A percentile compares a stretch with the other conserved stretches of the same genome.
These are phyloP conservation scores for Helicosporidium sp. DNA, from an alignment of 139 green algal genomes.

Conservation along the genomic window DNA sequence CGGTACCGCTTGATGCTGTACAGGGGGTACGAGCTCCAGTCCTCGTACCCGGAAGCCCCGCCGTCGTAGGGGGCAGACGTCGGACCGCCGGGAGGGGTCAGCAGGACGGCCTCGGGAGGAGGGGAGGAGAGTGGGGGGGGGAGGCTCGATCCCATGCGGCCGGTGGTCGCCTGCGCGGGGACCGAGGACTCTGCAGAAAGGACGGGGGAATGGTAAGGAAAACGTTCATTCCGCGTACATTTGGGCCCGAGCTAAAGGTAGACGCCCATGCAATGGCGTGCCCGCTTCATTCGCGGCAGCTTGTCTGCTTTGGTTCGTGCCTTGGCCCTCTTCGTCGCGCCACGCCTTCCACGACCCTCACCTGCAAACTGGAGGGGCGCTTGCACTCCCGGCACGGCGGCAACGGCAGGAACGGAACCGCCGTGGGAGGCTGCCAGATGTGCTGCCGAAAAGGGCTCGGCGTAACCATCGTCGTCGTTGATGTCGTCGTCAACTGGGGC, in stretches of 20 bases:
- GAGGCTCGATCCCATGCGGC: background rate
- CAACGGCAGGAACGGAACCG: conserved; percentile 1
- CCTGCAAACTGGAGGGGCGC: too few relatives aligned
- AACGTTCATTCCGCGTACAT: too few relatives aligned
- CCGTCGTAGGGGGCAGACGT: background rate
- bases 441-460: conserved; percentile 18
- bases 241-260: too few relatives aligned
- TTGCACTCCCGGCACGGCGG: too few relatives aligned
- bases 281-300: too few relatives aligned
- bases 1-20: conserved; percentile 56
- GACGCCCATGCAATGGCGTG: too few relatives aligned
- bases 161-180: background rate
- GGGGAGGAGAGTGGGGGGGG: conserved; percentile 5
- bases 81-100: background rate
- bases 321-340: too few relatives aligned
- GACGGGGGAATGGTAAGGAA: too few relatives aligned
- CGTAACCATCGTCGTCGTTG: conserved; percentile 3
- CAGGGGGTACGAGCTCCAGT: conserved; percentile 34
- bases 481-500: conserved; percentile 1
- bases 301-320: too few relatives aligned
- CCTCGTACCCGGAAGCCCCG: conserved; percentile 16
- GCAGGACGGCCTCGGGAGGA: conserved; percentile 2
- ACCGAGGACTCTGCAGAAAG: background rate
- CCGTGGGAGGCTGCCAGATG: conserved; percentile 11
- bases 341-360: too few relatives aligned